Evolutionary conservation across 2,329 filamentous ascomycete genomes (phyloP).

Genomic region (Thermothelomyces thermophilus): DNA sequence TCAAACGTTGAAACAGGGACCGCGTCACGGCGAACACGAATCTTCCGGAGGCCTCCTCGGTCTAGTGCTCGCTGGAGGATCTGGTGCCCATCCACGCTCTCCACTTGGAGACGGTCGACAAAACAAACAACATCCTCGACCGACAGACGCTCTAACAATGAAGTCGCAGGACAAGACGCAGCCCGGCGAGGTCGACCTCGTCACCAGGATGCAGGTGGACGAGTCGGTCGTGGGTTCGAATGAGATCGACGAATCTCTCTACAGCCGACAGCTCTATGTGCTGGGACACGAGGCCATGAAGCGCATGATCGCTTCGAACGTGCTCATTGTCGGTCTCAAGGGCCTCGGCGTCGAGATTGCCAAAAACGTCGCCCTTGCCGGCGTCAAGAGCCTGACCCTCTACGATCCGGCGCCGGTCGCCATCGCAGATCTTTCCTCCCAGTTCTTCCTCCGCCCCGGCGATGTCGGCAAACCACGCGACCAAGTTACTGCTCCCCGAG

Average conservation of each 20-base stretch:
- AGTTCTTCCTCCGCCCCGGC: slow-evolving; percentile 86
- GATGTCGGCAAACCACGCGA: slow-evolving; percentile 93
- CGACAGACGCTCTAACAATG: slow-evolving; percentile 8
- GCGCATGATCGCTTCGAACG: slow-evolving; percentile 93
- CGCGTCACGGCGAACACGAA: neutral
- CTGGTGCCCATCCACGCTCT: neutral
- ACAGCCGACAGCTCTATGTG: slow-evolving; percentile 68
- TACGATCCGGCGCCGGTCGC: slow-evolving; percentile 81
- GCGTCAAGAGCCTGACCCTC: slow-evolving; percentile 93
- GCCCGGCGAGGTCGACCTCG: slow-evolving; percentile 51
- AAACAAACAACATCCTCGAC: neutral
- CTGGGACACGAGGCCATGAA: slow-evolving; percentile 85
- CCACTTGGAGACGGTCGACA: too few relatives aligned
- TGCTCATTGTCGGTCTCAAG: slow-evolving; percentile 85
- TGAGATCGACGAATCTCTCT: slow-evolving; percentile 67
- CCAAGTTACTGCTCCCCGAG: slow-evolving; percentile 75
- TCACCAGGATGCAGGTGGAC: slow-evolving; percentile 60
- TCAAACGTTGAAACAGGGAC: neutral
- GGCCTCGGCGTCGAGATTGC: slow-evolving; percentile 96
- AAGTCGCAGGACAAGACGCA: slow-evolving; percentile 43
- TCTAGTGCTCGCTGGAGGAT: neutral
- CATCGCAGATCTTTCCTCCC: slow-evolving; percentile 86
- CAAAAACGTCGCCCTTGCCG: slow-evolving; percentile 96
- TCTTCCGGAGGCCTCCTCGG: neutral
- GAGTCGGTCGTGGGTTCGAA: slow-evolving; percentile 45